Base-by-base conservation (phyloP, 108 stramenopile genomes). In the Skeletonema grethae region DNA sequence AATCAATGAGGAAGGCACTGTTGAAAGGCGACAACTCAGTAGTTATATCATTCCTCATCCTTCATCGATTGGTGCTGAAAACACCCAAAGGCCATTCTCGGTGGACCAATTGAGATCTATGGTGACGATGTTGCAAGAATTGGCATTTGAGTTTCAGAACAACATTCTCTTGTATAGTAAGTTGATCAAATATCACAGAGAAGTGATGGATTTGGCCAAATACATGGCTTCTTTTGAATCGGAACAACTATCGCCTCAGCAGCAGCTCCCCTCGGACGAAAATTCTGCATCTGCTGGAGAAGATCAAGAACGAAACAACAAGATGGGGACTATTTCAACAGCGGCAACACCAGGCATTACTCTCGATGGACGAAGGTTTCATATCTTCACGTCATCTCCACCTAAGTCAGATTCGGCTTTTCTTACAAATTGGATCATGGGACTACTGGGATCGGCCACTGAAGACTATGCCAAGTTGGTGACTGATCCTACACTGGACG, bases 341-440 rank as follows among this genome's bases (percentile, higher is more conserved):
- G 15, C 15, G 10, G 0, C 31, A 18, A 4, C 35, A 15, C 10
- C 36, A 24, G 55, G 68, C 34, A 22, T 11, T 6, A 55, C 36
- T 16, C 2, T 28, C 36, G 57, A 36, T 20, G 68, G 41, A 43
- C 36, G 57, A 24, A 58, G 3, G 16, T 65, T 72, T 56, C 71
- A 67, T 31, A 32, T 72, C 6, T 67, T 72, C 55, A 65, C 65
- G 10, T 65, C 43, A 20, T 48, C 63, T 4, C 65, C 65, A 11
- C 53, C 64, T 15, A 46, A 32, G n/a, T 67, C 63, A 32, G 71
- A 67, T 57, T 67, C 65, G 16, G 50, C 39, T 2, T 53, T 72
- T 20, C 65, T 65, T 5, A 67, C 71, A 15, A 72, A 72, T 57
- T 57, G 45, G 65, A 45, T 72, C 3, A 72, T 72, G 64, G 71